Conservation (phyloP, 108 stramenopile genomes). For the Stephanodiscus minutulus region DNA sequence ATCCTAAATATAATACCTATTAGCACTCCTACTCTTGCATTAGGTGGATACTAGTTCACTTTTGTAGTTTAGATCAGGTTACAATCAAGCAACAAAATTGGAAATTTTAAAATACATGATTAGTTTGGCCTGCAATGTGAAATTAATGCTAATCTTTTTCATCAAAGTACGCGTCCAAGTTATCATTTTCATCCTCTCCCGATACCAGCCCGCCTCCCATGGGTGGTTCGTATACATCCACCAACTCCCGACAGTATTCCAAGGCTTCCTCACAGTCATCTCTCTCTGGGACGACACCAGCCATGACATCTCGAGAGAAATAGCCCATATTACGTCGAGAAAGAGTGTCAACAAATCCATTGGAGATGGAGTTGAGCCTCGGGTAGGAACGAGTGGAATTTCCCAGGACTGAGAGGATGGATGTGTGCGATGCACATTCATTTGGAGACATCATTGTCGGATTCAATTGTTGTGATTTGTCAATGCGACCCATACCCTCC, state of each 20-base stretch:
- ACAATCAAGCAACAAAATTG: too few relatives aligned
- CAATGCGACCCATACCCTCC: too few relatives aligned
- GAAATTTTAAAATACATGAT: too few relatives aligned
- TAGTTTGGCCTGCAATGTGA: too few relatives aligned
- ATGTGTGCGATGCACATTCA: slow-evolving; percentile 21
- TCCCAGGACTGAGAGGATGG: slow-evolving; percentile 63
- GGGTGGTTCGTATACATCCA: slow-evolving; percentile 75
- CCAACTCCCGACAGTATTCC: slow-evolving; percentile 60
- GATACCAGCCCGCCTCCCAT: slow-evolving; percentile 56
- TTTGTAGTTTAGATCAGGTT: too few relatives aligned
- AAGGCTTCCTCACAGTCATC: slow-evolving; percentile 81
- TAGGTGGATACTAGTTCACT: too few relatives aligned
- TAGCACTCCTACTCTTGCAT: too few relatives aligned
- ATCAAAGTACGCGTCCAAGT: slow-evolving; percentile 35
- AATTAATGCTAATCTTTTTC: slow-evolving; percentile 8
- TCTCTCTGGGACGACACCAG: slow-evolving; percentile 67
- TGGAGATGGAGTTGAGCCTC: slow-evolving; percentile 47
- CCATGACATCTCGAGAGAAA: slow-evolving; percentile 64
- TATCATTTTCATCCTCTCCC: slow-evolving; percentile 48
- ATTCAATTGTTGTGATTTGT: too few relatives aligned
- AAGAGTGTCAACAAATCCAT: slow-evolving; percentile 53
- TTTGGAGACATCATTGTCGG: too few relatives aligned
- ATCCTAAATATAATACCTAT: too few relatives aligned
- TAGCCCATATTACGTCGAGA: slow-evolving; percentile 56
- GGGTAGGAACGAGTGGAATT: slow-evolving; percentile 67